Percentiles rank a stretch among this genome's conserved stretches.
Conservation (phyloP, 768 basidiomycete genomes). For the Panus rudis region DNA sequence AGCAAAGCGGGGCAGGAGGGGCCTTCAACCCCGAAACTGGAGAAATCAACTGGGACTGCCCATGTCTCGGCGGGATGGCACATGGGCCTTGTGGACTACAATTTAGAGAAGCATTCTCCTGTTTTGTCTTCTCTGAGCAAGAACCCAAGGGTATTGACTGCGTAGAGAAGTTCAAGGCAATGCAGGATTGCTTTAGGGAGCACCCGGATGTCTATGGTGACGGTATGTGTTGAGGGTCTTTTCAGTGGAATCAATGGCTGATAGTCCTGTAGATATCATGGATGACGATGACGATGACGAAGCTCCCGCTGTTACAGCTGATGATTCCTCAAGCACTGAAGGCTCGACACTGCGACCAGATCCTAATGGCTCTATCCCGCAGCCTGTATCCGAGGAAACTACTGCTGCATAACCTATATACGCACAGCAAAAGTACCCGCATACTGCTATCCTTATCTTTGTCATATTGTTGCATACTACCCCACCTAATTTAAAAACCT, state of each 20-base stretch:
- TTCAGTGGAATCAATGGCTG: slow-evolving; percentile 5
- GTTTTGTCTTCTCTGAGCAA: slow-evolving; percentile 88
- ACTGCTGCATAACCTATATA: no score
- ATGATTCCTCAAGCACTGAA: background rate
- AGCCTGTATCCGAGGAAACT: no score
- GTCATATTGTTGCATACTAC: no score
- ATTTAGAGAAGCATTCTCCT: slow-evolving; percentile 94
- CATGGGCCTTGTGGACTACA: slow-evolving; percentile 91
- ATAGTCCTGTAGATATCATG: slow-evolving; percentile 48
- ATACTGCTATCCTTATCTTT: no score
- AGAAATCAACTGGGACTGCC: slow-evolving; percentile 99
- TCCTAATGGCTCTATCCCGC: no score
- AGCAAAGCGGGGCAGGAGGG: slow-evolving; percentile 24
- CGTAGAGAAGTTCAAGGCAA: slow-evolving; percentile 93
- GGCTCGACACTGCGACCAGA: no score
- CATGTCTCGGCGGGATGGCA: slow-evolving; percentile 98
- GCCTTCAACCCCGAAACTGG: slow-evolving; percentile 96
- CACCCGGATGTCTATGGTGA: slow-evolving; percentile 96
- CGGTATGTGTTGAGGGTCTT: slow-evolving; percentile 38
- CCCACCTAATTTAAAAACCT: no score
- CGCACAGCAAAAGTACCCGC: no score
- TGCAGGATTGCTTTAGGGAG: slow-evolving; percentile 96
- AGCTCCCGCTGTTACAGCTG: slow-evolving; percentile 4
- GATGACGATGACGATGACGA: slow-evolving; percentile 57
- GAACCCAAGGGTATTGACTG: slow-evolving; percentile 98